Evolutionary conservation across 495 filamentous ascomycete genomes (phyloP).

Genomic region (Penicillium argentinense): DNA sequence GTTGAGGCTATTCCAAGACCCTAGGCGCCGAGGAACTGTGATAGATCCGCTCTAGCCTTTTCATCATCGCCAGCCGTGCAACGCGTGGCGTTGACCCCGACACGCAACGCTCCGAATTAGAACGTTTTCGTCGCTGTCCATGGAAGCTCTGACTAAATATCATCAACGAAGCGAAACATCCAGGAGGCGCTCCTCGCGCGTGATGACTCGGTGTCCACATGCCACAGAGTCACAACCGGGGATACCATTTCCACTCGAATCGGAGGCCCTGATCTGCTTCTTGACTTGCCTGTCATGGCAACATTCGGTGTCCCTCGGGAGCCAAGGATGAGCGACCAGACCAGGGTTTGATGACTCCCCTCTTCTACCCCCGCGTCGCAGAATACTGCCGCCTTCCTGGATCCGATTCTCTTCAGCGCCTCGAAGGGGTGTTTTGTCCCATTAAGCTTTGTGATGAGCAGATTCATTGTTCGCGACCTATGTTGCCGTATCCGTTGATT

Average conservation of each 20-base stretch:
- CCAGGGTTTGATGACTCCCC: background rate
- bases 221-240: slow-evolving; percentile 6
- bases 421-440: background rate
- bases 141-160: background rate
- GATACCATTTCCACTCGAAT: slow-evolving; percentile 8
- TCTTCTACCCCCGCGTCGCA: background rate
- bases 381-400: background rate
- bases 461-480: background rate
- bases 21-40: background rate
- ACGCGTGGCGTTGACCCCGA: slow-evolving; percentile 15
- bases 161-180: too few species aligned
- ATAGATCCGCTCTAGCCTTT: slow-evolving; percentile 4
- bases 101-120: slow-evolving; percentile 9
- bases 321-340: too few species aligned
- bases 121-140: background rate
- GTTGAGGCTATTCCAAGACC: slow-evolving; percentile 8
- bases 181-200: slow-evolving; percentile 6
- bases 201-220: slow-evolving; percentile 18
- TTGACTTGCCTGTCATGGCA: background rate
- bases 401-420: background rate
- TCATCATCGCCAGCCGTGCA: slow-evolving; percentile 7
- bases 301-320: too few species aligned
- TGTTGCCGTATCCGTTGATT: background rate
- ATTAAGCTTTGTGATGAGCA: slow-evolving; percentile 6
- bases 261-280: slow-evolving; percentile 6